A percentile compares a stretch with the other conserved stretches of the same genome.
phyloP scores from a whole-genome alignment of 164 flowering plant species.

The Stephania cephalantha region DNA sequence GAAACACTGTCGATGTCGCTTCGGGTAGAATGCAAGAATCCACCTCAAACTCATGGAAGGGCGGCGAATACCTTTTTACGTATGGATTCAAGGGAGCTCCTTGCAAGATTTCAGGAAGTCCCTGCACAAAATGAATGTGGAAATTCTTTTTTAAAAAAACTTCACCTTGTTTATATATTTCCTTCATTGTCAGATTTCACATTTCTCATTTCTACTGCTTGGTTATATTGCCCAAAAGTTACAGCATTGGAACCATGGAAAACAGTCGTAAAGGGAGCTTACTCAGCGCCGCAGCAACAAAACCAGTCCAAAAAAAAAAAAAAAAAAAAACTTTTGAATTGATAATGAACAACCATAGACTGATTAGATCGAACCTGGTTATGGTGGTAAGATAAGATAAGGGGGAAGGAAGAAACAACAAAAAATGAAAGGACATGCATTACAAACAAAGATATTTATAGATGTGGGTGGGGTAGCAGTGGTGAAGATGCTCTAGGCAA shows the following conservation, averaged over 20 bases:
- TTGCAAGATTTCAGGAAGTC: slow-evolving; percentile 62
- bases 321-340: too few species aligned
- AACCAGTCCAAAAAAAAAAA: too few species aligned
- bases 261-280: too few species aligned
- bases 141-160: neutral
- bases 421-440: too few species aligned
- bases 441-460: too few species aligned
- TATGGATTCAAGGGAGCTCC: slow-evolving; percentile 51
- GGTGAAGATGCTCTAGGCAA: neutral
- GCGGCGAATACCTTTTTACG: slow-evolving; percentile 61
- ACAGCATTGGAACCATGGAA: too few species aligned
- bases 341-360: neutral
- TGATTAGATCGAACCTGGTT: neutral
- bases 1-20: slow-evolving; percentile 41
- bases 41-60: slow-evolving; percentile 92
- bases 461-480: too few species aligned
- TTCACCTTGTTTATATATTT: too few species aligned
- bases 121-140: slow-evolving; percentile 36
- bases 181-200: neutral
- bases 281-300: too few species aligned
- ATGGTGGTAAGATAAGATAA: too few species aligned
- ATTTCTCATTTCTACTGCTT: too few species aligned
- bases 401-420: too few species aligned
- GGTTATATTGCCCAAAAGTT: neutral
- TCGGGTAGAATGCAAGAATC: slow-evolving; percentile 58